These are phyloP conservation scores for Ogataea glucozyma DNA, from an alignment of 805 yeast genomes.

Conservation along the genomic window DNA sequence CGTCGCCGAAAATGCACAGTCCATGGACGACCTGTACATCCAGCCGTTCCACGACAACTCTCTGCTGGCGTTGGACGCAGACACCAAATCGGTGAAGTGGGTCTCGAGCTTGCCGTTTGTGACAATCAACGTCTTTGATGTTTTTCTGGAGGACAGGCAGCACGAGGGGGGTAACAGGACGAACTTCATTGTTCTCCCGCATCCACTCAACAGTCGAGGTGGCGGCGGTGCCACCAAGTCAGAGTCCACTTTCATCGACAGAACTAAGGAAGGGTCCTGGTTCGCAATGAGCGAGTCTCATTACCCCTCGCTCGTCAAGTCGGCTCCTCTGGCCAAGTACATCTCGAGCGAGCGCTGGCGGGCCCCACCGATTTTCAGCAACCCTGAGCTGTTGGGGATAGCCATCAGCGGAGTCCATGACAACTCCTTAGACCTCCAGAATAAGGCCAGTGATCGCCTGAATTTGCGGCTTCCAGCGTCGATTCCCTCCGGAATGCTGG, in stretches of 20 bases:
- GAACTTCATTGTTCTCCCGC: conserved; percentile 61
- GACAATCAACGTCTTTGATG: conserved; percentile 78
- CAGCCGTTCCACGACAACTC: conserved; percentile 84
- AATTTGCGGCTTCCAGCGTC: conserved; percentile 27
- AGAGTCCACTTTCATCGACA: conserved; percentile 63
- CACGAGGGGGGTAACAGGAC: conserved; percentile 19
- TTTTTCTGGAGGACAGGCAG: conserved; percentile 46
- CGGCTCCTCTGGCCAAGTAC: conserved; percentile 76
- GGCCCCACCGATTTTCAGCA: conserved; percentile 36
- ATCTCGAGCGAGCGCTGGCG: conserved; percentile 48
- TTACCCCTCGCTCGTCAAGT: conserved; percentile 78
- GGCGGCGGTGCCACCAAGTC: conserved; percentile 20
- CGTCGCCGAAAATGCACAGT: conserved; percentile 48
- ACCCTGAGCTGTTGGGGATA: conserved; percentile 40
- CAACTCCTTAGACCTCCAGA: conserved; percentile 21
- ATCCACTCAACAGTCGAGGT: conserved; percentile 49
- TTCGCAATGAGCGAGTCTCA: conserved; percentile 77
- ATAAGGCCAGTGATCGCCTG: conserved; percentile 10
- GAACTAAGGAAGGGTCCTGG: conserved; percentile 70
- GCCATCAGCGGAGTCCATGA: conserved; percentile 55
- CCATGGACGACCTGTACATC: conserved; percentile 73
- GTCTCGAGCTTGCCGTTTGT: conserved; percentile 68
- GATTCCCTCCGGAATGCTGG: conserved; percentile 25
- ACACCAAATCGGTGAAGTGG: conserved; percentile 78
- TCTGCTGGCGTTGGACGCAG: conserved; percentile 69